Evolutionary conservation across 352 stramenopile species (phyloP), one percentile per base, ranked within the genome.

Genomic region (Phytophthora aleatoria): DNA sequence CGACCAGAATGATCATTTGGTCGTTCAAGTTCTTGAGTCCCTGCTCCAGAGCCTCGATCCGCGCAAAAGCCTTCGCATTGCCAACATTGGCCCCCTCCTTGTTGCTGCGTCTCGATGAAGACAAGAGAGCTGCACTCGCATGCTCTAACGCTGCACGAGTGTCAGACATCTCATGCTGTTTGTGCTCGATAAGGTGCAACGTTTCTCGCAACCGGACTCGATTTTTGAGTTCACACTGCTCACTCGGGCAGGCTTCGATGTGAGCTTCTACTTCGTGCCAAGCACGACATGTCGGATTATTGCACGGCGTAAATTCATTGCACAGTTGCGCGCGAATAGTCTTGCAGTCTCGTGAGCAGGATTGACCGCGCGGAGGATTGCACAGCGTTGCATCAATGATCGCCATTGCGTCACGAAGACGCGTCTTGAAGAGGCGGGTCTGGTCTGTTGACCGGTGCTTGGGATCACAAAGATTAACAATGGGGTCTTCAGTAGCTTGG

Each of bases 121-220:
- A 41, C 35, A 41, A 6, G 12, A 16, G 35, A n/a, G 48, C 9
- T 39, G 30, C 28, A 12, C 31, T 54, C 7, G 30, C 48, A 11
- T 11, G n/a, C 9, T 30, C 15, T 30, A 54, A 16, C 12, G 48
- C 48, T 13, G 15, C 31, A 16, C 20, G 24, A 9, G 30, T 31
- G 6, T 31, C 26, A 41, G 28, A 5, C 5, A 63, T 26, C n/a
- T 68, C 55, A n/a, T 71, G 68, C 9, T 75, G 57, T 50, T 81
- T 83, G 61, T 79, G 75, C 30, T 87, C 75, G 24, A 89, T 84
- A n/a, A 84, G 80, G 67, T 89, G 80, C 73, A 86, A 75, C 16
- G 77, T 89, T 50, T 89, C 79, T 15, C 79, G 79, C 24, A 85
- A 55, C 66, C 78, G 78, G 20, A 89, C 64, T 35, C 79, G 79